Evolutionary conservation across 2,329 filamentous ascomycete species (phyloP), one percentile per base, ranked within the genome.

Genomic region (Penicillium sp.): DNA sequence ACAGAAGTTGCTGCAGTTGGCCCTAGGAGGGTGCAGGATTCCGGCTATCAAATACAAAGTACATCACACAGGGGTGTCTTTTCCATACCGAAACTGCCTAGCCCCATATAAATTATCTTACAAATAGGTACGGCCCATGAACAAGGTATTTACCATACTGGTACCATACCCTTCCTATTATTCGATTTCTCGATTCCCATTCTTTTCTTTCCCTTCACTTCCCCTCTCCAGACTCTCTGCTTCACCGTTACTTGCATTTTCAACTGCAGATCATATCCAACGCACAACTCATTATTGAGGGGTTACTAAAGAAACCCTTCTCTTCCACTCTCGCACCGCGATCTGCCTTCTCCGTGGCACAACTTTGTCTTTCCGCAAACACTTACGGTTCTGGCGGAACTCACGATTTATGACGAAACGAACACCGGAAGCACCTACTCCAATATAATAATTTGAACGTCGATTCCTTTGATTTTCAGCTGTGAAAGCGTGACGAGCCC

Each of bases 401-500:
- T 43, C 35, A 53, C 48, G 50, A 51, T 57, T 60, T 50, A 63
- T 51, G 59, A 63, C 55, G 57, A 49, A 55, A 61, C 61, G 61
- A 60, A n/a, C 49, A 26, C 24, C 40, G 13, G 43, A 39, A 35
- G 18, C 5, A 37, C n/a, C 32, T 24, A 3, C 38, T 35, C n/a
- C 20, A 3, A 37, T 20, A 32, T 50, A 50, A 42, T 47, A 53
- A 11, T 22, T 13, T 22, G n/a, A 37, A 18, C 4, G 9, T 29
- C 2, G 9, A 5, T n/a, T 32, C 24, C 16, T 49, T 24, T 13
- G 4, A 20, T 44, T 16, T 3, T 10, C 3, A 38, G 31, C 14
- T 18, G 14, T 18, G 31, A n/a, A 57, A 46, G 22, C 11, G 35
- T 10, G 34, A 9, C 8, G 29, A 31, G 9, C 11, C 22, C 9